phyloP scores from a whole-genome alignment of 179 eudicot species.

The Patellifolia procumbens region DNA sequence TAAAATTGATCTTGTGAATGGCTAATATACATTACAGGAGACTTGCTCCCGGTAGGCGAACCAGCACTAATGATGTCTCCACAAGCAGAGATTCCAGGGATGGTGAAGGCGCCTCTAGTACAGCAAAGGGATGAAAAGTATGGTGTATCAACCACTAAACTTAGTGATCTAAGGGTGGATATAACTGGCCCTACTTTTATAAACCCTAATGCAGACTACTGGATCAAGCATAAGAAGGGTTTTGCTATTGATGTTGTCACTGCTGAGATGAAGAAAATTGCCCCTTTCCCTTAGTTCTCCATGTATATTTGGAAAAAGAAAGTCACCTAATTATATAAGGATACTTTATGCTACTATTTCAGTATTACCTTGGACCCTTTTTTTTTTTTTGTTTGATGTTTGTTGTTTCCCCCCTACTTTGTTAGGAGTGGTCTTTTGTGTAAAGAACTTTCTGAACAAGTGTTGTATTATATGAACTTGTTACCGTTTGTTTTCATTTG shows the following conservation, averaged over 20 bases:
- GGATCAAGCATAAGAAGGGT: slow-evolving; percentile 52
- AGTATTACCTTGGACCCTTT: too few relatives aligned
- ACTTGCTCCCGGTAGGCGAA: slow-evolving; percentile 51
- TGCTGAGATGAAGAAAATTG: slow-evolving; percentile 40
- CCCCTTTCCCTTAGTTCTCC: slow-evolving; percentile 37
- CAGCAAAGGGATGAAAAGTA: slow-evolving; percentile 42
- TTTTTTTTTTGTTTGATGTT: too few relatives aligned
- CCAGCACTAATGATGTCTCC: slow-evolving; percentile 69
- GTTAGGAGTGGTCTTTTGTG: too few relatives aligned
- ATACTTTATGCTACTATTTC: too few relatives aligned
- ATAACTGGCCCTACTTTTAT: slow-evolving; percentile 33
- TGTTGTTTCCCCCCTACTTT: too few relatives aligned
- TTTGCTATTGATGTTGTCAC: slow-evolving; percentile 43
- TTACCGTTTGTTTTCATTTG: too few relatives aligned
- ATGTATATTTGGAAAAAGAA: too few relatives aligned
- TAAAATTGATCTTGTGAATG: neutral
- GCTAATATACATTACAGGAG: slow-evolving; percentile 23
- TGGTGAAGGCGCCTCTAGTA: slow-evolving; percentile 41
- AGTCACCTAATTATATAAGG: too few relatives aligned
- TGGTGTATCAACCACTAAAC: slow-evolving; percentile 28
- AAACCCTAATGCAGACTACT: slow-evolving; percentile 53
- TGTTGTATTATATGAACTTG: too few relatives aligned
- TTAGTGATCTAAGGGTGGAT: slow-evolving; percentile 41
- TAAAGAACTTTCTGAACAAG: too few relatives aligned
- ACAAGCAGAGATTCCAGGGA: slow-evolving; percentile 40